Percentiles rank a stretch among this genome's conserved stretches.
Conservation (phyloP, 177 flowering plant species). For the Vitis hybrid region DNA sequence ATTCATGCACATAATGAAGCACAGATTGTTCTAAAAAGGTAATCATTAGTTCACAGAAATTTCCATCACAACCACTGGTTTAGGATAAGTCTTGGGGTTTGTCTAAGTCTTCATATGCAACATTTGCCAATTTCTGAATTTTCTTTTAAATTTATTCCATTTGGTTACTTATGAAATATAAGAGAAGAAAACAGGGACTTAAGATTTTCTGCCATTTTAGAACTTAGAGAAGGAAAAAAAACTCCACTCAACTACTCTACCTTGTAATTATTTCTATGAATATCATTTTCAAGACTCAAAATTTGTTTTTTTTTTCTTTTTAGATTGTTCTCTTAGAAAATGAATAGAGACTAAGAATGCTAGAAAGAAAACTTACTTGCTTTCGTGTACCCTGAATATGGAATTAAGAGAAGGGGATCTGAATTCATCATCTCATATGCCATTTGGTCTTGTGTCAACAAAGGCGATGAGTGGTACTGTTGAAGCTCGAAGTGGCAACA, state of each 20-base stretch:
- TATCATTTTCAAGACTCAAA: too few species aligned
- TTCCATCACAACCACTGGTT: conserved; percentile 16
- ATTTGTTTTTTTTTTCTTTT: neutral
- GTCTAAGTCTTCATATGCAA: neutral
- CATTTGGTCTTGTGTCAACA: neutral
- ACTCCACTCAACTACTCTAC: too few species aligned
- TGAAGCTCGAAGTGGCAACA: too few species aligned
- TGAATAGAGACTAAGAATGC: too few species aligned
- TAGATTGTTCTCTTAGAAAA: neutral
- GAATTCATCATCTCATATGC: neutral
- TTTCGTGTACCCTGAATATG: neutral
- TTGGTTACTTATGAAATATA: too few species aligned
- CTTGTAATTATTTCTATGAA: too few species aligned
- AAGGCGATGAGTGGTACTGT: too few species aligned
- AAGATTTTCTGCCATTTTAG: too few species aligned
- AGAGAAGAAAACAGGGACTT: too few species aligned
- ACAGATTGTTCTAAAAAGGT: conserved; percentile 18
- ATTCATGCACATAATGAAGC: conserved; percentile 38
- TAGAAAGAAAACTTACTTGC: too few species aligned
- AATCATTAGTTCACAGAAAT: conserved; percentile 18
- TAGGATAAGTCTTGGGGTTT: conserved; percentile 16
- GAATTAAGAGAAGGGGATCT: neutral
- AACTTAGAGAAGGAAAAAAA: too few species aligned
- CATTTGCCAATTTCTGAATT: neutral
- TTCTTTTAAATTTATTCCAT: neutral